These are phyloP conservation scores for Pichia paraexigua DNA, from an alignment of 805 yeast species.

Conservation along the genomic window DNA sequence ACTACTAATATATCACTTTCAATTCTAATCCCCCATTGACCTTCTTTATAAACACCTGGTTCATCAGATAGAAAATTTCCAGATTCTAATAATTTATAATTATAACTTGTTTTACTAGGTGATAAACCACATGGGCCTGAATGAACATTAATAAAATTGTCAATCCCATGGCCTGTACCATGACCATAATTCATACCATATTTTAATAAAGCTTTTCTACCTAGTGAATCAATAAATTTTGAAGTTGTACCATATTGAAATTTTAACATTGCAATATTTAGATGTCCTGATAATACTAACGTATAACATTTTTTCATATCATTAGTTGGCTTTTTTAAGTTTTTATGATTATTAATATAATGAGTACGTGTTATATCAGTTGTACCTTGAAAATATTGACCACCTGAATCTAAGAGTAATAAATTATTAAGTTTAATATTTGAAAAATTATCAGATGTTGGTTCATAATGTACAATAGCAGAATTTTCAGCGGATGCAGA, in stretches of 20 bases:
- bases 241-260: constrained; percentile 78
- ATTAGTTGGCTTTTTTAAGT: constrained; percentile 42
- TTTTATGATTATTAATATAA: constrained; percentile 42
- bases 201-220: constrained; percentile 76
- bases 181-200: constrained; percentile 83
- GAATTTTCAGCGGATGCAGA: constrained; percentile 72
- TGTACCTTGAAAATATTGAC: constrained; percentile 89
- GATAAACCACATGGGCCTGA: constrained; percentile 90
- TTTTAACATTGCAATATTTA: constrained; percentile 71
- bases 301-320: constrained; percentile 68
- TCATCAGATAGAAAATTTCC: constrained; percentile 86
- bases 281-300: constrained; percentile 82
- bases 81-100: constrained; percentile 42
- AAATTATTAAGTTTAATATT: constrained; percentile 59
- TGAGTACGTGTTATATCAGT: constrained; percentile 91
- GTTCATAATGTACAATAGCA: constrained; percentile 69
- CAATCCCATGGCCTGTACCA: constrained; percentile 98
- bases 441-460: constrained; percentile 49
- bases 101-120: constrained; percentile 24
- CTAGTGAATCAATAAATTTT: constrained; percentile 66
- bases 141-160: constrained; percentile 83
- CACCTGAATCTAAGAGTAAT: constrained; percentile 82
- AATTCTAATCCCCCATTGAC: constrained; percentile 82
- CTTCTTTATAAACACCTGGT: constrained; percentile 90
- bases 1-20: constrained; percentile 73